Conservation (phyloP, 768 basidiomycete species). For the Boletus rubescentipes region DNA sequence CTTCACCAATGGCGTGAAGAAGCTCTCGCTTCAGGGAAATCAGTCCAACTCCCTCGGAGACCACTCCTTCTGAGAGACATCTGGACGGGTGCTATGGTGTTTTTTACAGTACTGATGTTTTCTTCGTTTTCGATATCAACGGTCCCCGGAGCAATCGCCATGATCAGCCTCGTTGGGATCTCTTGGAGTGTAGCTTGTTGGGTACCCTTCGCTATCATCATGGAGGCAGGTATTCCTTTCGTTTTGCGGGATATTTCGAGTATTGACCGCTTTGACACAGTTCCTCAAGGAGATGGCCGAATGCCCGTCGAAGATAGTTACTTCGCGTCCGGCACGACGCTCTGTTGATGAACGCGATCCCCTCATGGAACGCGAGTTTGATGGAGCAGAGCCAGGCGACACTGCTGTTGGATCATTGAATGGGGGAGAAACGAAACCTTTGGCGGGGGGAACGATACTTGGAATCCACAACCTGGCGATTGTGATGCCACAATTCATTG, state of each 20-base stretch:
- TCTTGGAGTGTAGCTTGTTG: constrained; percentile 99
- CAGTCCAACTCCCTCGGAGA: constrained; percentile 79
- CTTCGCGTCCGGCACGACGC: constrained; percentile 31
- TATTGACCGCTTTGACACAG: constrained; percentile 34
- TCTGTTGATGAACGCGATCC: constrained; percentile 44
- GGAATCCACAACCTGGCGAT: constrained; percentile 96
- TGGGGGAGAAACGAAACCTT: constrained; percentile 39
- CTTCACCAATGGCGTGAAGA: constrained; percentile 85
- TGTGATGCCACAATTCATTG: constrained; percentile 92
- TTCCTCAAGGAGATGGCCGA: constrained; percentile 72
- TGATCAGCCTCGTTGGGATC: constrained; percentile 84
- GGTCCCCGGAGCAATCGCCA: constrained; percentile 71
- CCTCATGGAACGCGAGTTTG: constrained; percentile 53
- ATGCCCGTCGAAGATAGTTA: constrained; percentile 14
- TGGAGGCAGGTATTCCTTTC: constrained; percentile 76
- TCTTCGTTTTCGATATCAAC: constrained; percentile 87
- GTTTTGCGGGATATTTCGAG: neutral
- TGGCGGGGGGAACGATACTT: constrained; percentile 87
- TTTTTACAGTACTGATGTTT: constrained; percentile 77
- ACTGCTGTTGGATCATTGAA: constrained; percentile 30
- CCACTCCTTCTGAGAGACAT: constrained; percentile 91
- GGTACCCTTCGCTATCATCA: constrained; percentile 96
- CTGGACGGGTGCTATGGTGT: constrained; percentile 83
- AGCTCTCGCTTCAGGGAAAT: constrained; percentile 70
- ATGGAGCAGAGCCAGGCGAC: constrained; percentile 42